Base-by-base conservation (phyloP, 139 green algal species). In the Raphidocelis subcapitata region DNA sequence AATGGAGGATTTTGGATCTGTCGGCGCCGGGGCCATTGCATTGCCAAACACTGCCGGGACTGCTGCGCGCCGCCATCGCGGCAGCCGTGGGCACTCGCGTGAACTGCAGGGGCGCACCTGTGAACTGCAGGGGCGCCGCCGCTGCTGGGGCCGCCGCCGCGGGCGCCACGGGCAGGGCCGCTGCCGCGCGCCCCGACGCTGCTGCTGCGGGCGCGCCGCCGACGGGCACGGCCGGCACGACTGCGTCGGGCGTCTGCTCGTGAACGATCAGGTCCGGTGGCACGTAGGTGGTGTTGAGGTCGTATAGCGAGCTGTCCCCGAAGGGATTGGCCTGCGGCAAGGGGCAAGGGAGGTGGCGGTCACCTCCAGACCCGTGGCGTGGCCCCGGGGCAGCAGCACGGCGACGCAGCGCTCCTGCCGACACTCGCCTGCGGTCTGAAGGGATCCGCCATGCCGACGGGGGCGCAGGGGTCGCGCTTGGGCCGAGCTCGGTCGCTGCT, bases 271-370 rank as follows among this genome's bases (percentile, higher is more conserved):
- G 26, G 36, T 78, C 63, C 24, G 72, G 72, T n/a, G 72, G 72
- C 16, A 78, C 72, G 28, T 78, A 78, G 5, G 72, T 78, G 37
- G 72, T 78, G 63, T 78, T 78, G 18, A 78, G 44, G 47, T 78
- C 72, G 61, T 78, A 78, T 26, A 72, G 28, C 1, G 62, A 57
- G 37, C 35, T 49, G 72, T 72, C 62, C 18, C 32, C 62, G 29
- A 78, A 72, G 24, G 72, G 70, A 60, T 77, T 77, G 70, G 60
- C 62, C 70, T 77, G 70, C 61, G 62, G 21, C 8, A 8, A 49
- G 41, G 8, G 41, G 41, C 8, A 12, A 12, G 41, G 8, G 12
- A 49, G 8, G 12, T 12, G 41, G 8, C 41, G 41, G 12, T 49
- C 8, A 49, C 41, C 8, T 49, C 12, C 41, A 12, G 41, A 49